phyloP scores from a whole-genome alignment of 495 filamentous ascomycete species.

The Neurospora sp. region DNA sequence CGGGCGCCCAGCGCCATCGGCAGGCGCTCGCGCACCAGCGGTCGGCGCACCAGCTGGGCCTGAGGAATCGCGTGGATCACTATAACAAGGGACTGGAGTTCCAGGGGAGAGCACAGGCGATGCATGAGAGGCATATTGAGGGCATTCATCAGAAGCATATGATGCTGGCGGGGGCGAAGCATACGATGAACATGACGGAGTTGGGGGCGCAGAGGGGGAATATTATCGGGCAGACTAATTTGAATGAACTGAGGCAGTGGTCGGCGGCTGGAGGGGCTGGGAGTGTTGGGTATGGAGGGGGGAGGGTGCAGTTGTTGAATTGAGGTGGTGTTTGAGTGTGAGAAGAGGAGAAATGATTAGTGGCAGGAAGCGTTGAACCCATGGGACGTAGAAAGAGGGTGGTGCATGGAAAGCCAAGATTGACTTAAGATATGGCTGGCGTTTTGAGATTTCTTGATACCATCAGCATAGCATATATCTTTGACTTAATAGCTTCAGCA shows the following conservation, averaged over 20 bases:
- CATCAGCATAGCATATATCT: not conserved
- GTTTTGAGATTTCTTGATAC: not conserved
- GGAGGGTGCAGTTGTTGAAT: not conserved
- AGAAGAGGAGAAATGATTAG: too few species aligned
- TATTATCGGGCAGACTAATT: conserved; percentile 17
- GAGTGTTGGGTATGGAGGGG: not conserved
- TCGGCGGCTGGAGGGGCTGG: not conserved
- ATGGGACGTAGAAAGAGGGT: too few species aligned
- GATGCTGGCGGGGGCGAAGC: conserved; percentile 3
- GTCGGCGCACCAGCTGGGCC: not conserved
- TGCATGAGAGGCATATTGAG: conserved; percentile 2
- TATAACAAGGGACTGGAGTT: not conserved
- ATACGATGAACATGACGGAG: conserved; percentile 16
- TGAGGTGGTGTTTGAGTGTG: too few species aligned
- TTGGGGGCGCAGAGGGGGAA: conserved; percentile 15
- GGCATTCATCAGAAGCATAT: not conserved
- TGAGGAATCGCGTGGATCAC: not conserved
- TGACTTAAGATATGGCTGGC: not conserved
- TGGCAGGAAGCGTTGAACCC: too few species aligned
- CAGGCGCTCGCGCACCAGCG: not conserved
- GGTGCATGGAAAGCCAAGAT: not conserved
- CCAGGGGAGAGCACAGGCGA: not conserved
- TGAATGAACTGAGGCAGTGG: conserved; percentile 13
- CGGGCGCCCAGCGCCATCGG: not conserved
- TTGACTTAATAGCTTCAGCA: not conserved